Percentiles rank a stretch among this genome's conserved stretches.
Conservation (phyloP, 2,329 filamentous ascomycete species). For the Colletotrichum sp. region DNA sequence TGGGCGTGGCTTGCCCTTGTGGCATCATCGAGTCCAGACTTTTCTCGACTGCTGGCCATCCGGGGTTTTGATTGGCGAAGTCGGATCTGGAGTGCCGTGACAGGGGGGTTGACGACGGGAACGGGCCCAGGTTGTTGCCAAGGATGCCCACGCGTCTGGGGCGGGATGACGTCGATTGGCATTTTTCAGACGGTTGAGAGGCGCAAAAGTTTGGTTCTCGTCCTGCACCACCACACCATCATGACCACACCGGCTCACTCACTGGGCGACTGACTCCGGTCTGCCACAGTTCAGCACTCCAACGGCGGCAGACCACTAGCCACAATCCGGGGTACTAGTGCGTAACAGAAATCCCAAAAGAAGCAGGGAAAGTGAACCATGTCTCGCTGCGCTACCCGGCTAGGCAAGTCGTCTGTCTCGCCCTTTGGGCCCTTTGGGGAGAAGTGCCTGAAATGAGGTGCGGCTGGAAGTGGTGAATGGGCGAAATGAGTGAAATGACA, state of each 20-base stretch:
- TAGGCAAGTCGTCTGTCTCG: neutral
- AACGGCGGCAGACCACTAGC: constrained; percentile 2
- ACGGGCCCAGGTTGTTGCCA: neutral
- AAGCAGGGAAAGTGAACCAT: neutral
- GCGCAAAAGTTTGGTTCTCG: neutral
- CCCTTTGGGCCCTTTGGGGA: neutral
- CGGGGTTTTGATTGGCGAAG: constrained; percentile 7
- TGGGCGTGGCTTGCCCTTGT: constrained; percentile 4
- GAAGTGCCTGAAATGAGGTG: neutral
- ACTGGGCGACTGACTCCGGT: neutral
- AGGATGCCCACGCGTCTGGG: constrained; percentile 10
- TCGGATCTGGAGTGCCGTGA: constrained; percentile 19
- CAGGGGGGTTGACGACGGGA: neutral
- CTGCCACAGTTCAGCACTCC: neutral
- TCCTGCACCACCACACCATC: neutral
- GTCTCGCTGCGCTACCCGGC: neutral
- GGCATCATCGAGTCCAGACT: neutral
- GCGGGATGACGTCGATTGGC: constrained; percentile 17
- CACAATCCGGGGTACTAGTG: constrained; percentile 15
- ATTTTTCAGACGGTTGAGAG: neutral
- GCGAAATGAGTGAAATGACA: neutral
- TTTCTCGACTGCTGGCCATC: neutral
- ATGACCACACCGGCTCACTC: neutral
- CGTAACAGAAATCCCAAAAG: neutral
- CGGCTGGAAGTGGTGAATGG: neutral